Conservation (phyloP, 2,329 filamentous ascomycete genomes). For the Stemphylium beticola region DNA sequence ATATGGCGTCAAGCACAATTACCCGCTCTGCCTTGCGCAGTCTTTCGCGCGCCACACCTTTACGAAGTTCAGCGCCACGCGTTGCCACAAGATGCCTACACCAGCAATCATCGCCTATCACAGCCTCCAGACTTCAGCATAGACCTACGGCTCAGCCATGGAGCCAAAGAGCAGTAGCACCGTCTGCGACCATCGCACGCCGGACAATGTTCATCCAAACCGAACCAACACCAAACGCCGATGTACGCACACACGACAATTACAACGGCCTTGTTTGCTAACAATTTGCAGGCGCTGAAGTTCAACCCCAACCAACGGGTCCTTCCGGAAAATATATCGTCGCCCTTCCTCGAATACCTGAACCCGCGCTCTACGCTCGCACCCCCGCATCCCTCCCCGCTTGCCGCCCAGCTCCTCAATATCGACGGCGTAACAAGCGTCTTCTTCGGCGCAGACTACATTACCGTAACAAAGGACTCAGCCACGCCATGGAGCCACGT, state of each 20-base stretch:
- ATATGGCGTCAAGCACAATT: conserved; percentile 38
- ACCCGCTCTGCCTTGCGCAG: conserved; percentile 39
- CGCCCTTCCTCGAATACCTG: conserved; percentile 89
- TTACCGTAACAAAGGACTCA: conserved; percentile 90
- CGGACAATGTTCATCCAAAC: conserved; percentile 98
- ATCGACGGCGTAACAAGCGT: conserved; percentile 94
- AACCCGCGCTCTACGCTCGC: conserved; percentile 86
- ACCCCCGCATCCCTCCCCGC: conserved; percentile 86
- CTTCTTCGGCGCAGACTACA: conserved; percentile 94
- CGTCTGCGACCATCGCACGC: conserved; percentile 26
- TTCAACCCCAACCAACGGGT: conserved; percentile 91
- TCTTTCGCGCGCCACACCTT: conserved; percentile 30
- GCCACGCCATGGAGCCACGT: conserved; percentile 93
- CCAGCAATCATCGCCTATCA: conserved; percentile 42
- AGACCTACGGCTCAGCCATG: conserved; percentile 40
- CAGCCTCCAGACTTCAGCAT: conserved; percentile 38
- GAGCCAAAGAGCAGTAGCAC: conserved; percentile 18
- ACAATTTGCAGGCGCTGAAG: conserved; percentile 69
- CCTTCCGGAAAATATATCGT: conserved; percentile 73
- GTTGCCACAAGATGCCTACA: conserved; percentile 45
- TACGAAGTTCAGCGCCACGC: conserved; percentile 31
- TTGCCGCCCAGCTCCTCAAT: conserved; percentile 88
- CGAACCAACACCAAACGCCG: conserved; percentile 90
- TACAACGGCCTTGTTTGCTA: neutral
- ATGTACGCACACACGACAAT: conserved; percentile 59